phyloP scores from a whole-genome alignment of 2,329 filamentous ascomycete species.

The Emericellopsis atlantica region DNA sequence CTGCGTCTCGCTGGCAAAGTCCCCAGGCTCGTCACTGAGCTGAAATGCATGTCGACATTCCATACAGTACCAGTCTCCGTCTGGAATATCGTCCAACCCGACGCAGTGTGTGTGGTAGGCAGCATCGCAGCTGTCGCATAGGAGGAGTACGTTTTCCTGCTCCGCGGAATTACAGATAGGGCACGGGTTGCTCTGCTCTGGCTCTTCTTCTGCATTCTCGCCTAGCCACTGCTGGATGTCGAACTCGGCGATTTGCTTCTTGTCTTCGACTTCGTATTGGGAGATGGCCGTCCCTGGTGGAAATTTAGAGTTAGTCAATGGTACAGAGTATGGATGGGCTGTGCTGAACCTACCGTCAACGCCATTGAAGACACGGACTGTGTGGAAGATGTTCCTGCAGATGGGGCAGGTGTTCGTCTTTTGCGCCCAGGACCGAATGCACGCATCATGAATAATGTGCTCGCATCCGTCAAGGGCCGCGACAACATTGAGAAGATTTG shows the following conservation, averaged over 20 bases:
- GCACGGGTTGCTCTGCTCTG: conserved; percentile 61
- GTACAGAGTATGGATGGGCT: background rate
- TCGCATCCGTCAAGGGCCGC: conserved; percentile 64
- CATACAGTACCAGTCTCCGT: conserved; percentile 82
- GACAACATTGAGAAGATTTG: conserved; percentile 30
- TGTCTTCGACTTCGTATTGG: conserved; percentile 60
- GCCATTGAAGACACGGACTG: conserved; percentile 71
- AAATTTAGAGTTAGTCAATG: background rate
- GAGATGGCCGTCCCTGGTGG: conserved; percentile 38
- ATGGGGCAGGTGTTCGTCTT: conserved; percentile 97
- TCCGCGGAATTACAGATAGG: conserved; percentile 73
- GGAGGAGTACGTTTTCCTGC: conserved; percentile 71
- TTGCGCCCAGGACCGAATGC: conserved; percentile 87
- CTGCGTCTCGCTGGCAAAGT: background rate
- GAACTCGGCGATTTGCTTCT: conserved; percentile 81
- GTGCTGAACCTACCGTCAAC: conserved; percentile 55
- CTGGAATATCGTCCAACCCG: conserved; percentile 64
- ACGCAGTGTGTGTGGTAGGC: conserved; percentile 89
- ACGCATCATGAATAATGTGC: conserved; percentile 86
- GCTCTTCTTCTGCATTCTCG: conserved; percentile 54
- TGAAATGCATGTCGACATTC: conserved; percentile 51
- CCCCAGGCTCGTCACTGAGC: conserved; percentile 15
- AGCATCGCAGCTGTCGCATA: conserved; percentile 85
- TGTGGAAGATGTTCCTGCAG: conserved; percentile 83
- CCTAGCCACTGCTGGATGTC: conserved; percentile 64